Base-by-base conservation (phyloP, 2,329 filamentous ascomycete species). In the Microsporum ferrugineum region DNA sequence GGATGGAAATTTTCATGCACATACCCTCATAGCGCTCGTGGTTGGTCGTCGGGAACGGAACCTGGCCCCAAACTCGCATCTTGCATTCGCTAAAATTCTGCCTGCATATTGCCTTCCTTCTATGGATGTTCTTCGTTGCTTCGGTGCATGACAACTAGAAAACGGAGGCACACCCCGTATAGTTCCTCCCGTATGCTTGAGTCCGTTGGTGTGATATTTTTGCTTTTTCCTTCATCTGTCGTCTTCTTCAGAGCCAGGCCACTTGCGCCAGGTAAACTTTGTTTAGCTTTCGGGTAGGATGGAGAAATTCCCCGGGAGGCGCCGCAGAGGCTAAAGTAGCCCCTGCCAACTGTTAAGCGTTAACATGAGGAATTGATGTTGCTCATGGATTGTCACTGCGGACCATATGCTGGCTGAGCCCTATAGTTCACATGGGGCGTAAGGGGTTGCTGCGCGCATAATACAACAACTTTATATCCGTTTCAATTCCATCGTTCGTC, bases 1-100 rank as follows among this genome's bases (percentile, higher is more conserved):
- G 31, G 33, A 55, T 55, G 33, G 51, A 55, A 55, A 55, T 55
- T 55, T 55, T 55, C 33, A 36, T 55, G 51, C 51, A 55, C 29
- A 23, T 23, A 55, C 51, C 51, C 51, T 38, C 31, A 14, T 36
- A n/a, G 17, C 51, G 31, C n/a, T n/a, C 8, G 10, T 51, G 45
- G 45, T 33, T 51, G 45, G 45, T 31, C 12, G 23, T 31, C 4
- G 45, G 17, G 45, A 51, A 51, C 27, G 23, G 27, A n/a, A 17
- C 51, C 33, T 55, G 51, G 51, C 31, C 8, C 23, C 12, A n/a
- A n/a, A 3, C 49, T 17, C 27, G 12, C 49, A 33, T 33, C 27
- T 14, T 53, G 27, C 49, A 23, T 34, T 36, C 33, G 33, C 31
- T 55, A 55, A 55, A 31, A 29, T 55, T 14, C n/a, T 55, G 33